Conservation (phyloP, 116 monocot genomes). For the Trichopus zeylanicus region DNA sequence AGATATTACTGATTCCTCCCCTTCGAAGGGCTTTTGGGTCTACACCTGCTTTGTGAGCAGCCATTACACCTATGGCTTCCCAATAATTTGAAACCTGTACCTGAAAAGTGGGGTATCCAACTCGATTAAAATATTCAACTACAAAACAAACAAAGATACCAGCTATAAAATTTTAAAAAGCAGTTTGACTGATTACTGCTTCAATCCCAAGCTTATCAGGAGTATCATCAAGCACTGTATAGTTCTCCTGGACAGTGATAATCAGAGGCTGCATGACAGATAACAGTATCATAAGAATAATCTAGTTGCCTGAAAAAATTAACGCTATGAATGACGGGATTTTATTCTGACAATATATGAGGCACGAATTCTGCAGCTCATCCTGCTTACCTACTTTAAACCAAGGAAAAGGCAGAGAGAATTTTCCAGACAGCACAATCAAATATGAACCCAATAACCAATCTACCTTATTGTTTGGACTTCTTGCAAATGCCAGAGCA, state of each 20-base stretch:
- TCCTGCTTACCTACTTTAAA: too few relatives aligned
- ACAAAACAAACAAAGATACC: background rate
- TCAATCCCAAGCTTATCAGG: conserved; percentile 79
- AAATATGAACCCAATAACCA: background rate
- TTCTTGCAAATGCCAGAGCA: conserved; percentile 73
- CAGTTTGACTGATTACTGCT: conserved; percentile 28
- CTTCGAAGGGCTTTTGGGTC: conserved; percentile 73
- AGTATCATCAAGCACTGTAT: conserved; percentile 75
- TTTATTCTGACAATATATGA: too few relatives aligned
- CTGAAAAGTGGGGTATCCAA: conserved; percentile 18
- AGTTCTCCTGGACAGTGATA: conserved; percentile 73
- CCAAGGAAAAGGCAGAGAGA: too few relatives aligned
- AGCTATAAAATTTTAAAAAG: background rate
- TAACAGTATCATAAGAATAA: background rate
- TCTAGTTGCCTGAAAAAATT: too few relatives aligned
- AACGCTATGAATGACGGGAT: background rate
- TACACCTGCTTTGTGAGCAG: conserved; percentile 88
- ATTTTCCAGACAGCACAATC: too few relatives aligned
- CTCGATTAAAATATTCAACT: background rate
- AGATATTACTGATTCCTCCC: conserved; percentile 53
- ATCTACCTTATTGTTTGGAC: conserved; percentile 42
- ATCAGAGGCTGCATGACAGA: conserved; percentile 46
- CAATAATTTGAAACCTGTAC: conserved; percentile 72
- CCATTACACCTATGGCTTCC: conserved; percentile 93
- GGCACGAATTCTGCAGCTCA: too few relatives aligned